These are phyloP conservation scores for Saccharomycopsis microspora DNA, from an alignment of 805 yeast genomes.

Conservation along the genomic window DNA sequence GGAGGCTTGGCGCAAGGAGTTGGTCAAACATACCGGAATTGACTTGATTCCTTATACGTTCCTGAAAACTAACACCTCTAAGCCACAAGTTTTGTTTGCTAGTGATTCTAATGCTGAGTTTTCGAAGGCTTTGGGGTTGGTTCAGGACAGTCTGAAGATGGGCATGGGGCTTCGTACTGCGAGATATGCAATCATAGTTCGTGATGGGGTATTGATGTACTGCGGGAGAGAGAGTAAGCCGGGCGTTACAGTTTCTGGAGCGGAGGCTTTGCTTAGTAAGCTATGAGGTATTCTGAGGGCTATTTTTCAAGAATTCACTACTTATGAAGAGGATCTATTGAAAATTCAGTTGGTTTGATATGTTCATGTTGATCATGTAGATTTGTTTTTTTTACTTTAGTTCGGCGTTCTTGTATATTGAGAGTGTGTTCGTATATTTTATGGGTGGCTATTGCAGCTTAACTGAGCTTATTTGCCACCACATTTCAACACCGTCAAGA, in stretches of 20 bases:
- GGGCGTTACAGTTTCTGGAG: slow-evolving; percentile 27
- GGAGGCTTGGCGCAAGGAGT: slow-evolving; percentile 54
- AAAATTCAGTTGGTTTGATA: no score
- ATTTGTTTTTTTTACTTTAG: no score
- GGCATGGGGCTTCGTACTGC: slow-evolving; percentile 51
- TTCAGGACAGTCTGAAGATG: slow-evolving; percentile 38
- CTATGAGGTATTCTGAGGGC: slow-evolving; percentile 16
- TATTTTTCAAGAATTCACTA: no score
- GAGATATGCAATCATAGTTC: slow-evolving; percentile 66
- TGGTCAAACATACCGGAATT: slow-evolving; percentile 11
- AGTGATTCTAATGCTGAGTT: slow-evolving; percentile 55
- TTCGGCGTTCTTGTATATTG: no score
- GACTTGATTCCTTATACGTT: neutral
- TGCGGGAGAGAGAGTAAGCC: slow-evolving; percentile 26
- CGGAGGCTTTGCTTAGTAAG: slow-evolving; percentile 23
- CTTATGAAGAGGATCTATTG: no score
- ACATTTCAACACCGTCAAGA: no score
- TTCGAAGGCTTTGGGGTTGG: slow-evolving; percentile 48
- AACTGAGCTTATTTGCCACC: no score
- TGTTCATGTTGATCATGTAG: no score
- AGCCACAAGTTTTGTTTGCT: slow-evolving; percentile 35
- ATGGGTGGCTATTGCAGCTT: no score
- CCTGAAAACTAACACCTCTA: slow-evolving; percentile 19
- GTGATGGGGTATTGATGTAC: slow-evolving; percentile 42
- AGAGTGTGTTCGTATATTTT: no score